Conservation (phyloP, 208 protist genomes). For the Endotrypanum monterogeii region DNA sequence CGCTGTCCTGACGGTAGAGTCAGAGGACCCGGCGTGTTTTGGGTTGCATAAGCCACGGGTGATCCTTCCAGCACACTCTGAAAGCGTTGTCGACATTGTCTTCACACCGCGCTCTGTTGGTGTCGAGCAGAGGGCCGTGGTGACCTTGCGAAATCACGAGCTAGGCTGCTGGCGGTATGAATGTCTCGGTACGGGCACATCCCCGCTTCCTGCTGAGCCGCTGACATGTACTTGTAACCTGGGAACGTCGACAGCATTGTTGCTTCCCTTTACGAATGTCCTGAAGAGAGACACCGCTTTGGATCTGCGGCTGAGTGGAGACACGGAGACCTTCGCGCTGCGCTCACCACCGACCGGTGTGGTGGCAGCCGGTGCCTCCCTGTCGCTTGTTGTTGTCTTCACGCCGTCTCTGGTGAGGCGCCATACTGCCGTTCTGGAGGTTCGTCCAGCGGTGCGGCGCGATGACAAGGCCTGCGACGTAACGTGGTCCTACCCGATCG, state of each 20-base stretch:
- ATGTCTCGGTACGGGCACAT: slow-evolving; percentile 64
- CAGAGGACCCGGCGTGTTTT: slow-evolving; percentile 73
- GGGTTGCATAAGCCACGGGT: slow-evolving; percentile 41
- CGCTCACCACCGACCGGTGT: slow-evolving; percentile 12
- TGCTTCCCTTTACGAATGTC: slow-evolving; percentile 77
- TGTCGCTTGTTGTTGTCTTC: slow-evolving; percentile 67
- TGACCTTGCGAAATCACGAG: slow-evolving; percentile 66
- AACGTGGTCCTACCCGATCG: slow-evolving; percentile 78
- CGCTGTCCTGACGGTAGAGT: slow-evolving; percentile 56
- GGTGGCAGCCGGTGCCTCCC: slow-evolving; percentile 46
- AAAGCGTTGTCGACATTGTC: slow-evolving; percentile 59
- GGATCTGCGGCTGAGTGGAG: slow-evolving; percentile 34
- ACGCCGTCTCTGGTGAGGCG: slow-evolving; percentile 59
- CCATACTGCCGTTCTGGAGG: slow-evolving; percentile 56
- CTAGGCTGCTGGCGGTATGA: slow-evolving; percentile 86
- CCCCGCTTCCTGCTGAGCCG: slow-evolving; percentile 51
- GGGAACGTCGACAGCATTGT: slow-evolving; percentile 35
- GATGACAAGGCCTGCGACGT: slow-evolving; percentile 39
- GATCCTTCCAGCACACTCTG: slow-evolving; percentile 52
- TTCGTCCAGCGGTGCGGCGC: slow-evolving; percentile 40
- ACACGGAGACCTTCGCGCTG: slow-evolving; percentile 40
- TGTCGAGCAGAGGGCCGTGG: slow-evolving; percentile 43
- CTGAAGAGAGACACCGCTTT: slow-evolving; percentile 56
- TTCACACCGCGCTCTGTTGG: slow-evolving; percentile 83
- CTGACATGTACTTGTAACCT: slow-evolving; percentile 56